phyloP scores from a whole-genome alignment of 805 yeast genomes.

The Schizosaccharomyces lindneri region DNA sequence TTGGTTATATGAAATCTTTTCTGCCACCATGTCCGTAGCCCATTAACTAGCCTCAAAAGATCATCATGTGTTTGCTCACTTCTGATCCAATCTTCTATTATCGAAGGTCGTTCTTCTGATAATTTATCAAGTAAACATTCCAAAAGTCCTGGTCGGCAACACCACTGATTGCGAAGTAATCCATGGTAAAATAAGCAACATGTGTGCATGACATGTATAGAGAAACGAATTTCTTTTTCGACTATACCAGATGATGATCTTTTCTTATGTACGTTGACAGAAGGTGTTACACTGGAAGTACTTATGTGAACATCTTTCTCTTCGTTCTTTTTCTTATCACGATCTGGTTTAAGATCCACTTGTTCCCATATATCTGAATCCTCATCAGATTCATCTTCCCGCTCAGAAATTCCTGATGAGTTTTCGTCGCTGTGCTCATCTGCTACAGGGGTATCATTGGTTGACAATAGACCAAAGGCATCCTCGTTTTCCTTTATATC shows the following conservation, averaged over 20 bases:
- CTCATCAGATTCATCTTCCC: neutral
- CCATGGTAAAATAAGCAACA: neutral
- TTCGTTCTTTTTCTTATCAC: neutral
- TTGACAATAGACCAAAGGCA: no score
- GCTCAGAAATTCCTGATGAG: neutral
- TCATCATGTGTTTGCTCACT: neutral
- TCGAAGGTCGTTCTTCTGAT: neutral
- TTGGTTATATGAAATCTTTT: conserved; percentile 25
- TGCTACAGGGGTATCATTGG: no score
- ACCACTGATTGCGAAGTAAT: neutral
- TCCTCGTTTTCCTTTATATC: no score
- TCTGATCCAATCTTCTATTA: neutral
- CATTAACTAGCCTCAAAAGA: neutral
- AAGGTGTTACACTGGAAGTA: neutral
- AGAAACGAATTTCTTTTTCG: neutral
- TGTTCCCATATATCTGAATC: neutral
- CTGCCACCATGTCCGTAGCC: conserved; percentile 27
- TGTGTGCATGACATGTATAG: neutral
- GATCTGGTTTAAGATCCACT: neutral
- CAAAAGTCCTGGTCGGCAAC: neutral
- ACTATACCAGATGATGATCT: neutral
- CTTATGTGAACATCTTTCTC: neutral
- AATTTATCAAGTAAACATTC: neutral
- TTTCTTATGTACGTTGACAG: neutral
- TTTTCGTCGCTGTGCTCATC: no score